These are phyloP conservation scores for Amanita molliuscula DNA, from an alignment of 768 basidiomycete species.

Conservation along the genomic window DNA sequence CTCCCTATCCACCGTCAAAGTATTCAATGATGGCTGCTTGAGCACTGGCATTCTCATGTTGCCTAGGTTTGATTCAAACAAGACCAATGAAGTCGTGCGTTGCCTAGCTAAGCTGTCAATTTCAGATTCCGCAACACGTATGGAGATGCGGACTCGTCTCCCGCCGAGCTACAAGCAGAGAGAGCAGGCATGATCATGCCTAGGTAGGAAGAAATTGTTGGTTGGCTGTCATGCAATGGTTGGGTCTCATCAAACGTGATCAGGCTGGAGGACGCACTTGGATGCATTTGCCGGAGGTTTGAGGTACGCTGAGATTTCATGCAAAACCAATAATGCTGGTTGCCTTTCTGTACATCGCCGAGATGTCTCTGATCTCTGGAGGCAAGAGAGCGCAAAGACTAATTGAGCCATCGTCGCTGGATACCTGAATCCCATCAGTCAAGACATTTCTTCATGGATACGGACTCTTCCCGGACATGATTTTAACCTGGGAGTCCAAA, in stretches of 20 bases:
- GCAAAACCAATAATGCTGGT: conserved; percentile 25
- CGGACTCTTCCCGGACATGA: conserved; percentile 36
- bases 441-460: neutral
- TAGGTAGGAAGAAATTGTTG: conserved; percentile 18
- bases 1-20: neutral
- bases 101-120: neutral
- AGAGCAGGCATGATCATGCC: conserved; percentile 12
- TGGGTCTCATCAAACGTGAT: neutral
- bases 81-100: conserved; percentile 18
- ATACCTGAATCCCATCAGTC: conserved; percentile 22
- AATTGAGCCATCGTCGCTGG: conserved; percentile 52
- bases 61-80: conserved; percentile 46
- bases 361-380: neutral
- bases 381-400: conserved; percentile 27
- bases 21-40: conserved; percentile 15
- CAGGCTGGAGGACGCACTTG: neutral
- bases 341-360: neutral
- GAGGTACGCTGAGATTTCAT: conserved; percentile 53
- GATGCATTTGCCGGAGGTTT: neutral
- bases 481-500: conserved; percentile 30
- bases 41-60: conserved; percentile 34
- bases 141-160: conserved; percentile 8
- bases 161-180: conserved; percentile 13
- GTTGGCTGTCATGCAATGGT: neutral
- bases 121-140: neutral